Conservation (phyloP, 2,329 filamentous ascomycete genomes). For the Fusarium sp. region DNA sequence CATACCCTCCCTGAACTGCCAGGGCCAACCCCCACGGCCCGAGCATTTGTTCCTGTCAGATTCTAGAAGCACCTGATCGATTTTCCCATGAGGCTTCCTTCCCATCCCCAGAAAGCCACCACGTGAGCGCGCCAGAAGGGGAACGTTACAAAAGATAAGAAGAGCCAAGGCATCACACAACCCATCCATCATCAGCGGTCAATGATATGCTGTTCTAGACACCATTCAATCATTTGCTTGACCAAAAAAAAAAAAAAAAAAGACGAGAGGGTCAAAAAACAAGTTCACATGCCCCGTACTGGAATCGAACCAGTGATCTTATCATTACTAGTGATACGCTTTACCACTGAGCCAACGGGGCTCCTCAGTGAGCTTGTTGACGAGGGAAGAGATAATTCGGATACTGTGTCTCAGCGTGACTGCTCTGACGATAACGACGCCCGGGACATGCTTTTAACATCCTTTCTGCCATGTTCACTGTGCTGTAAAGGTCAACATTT, state of each 20-base stretch:
- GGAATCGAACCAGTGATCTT: conserved; percentile 38
- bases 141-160: background rate
- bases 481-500: background rate
- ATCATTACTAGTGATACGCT: conserved; percentile 41
- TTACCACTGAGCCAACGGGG: conserved; percentile 39
- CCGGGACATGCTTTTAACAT: too few species aligned
- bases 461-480: background rate
- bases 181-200: background rate
- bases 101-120: background rate
- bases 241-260: background rate
- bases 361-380: conserved; percentile 18
- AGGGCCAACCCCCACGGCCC: background rate
- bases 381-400: rapidly evolving
- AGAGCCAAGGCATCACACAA: background rate
- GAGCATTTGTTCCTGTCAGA: background rate
- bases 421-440: background rate
- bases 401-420: background rate
- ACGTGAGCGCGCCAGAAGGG: background rate
- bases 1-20: background rate
- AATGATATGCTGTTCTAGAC: background rate
- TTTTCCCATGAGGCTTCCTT: background rate
- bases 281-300: conserved; percentile 28
- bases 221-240: background rate
- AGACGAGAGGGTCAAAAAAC: background rate
- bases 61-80: background rate